Evolutionary conservation across 495 filamentous ascomycete genomes (phyloP).

Genomic region (Beverwykella pulmonaria): DNA sequence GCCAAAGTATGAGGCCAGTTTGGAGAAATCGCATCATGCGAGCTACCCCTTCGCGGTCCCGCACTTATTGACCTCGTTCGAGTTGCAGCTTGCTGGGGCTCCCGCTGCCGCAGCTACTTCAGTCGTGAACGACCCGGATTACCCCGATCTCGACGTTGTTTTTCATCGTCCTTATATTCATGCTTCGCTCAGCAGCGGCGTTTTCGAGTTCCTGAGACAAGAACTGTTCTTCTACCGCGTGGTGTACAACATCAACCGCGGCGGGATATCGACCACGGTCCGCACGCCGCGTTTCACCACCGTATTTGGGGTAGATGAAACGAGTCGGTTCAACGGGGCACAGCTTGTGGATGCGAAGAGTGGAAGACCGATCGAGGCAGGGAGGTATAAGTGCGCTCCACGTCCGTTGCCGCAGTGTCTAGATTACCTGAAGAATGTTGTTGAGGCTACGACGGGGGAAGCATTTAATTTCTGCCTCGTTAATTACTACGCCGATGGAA

Average conservation of each 20-base stretch:
- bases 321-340: conserved; percentile 46
- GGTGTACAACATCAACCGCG: conserved; percentile 66
- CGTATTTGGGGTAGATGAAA: conserved; percentile 71
- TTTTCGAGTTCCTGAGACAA: conserved; percentile 66
- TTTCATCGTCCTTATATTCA: conserved; percentile 70
- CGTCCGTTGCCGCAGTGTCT: conserved; percentile 70
- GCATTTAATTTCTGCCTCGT: conserved; percentile 74
- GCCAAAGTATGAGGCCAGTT: conserved; percentile 14
- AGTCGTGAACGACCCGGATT: conserved; percentile 55
- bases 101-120: conserved; percentile 45
- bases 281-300: conserved; percentile 72
- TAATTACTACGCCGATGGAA: conserved; percentile 72
- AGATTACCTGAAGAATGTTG: conserved; percentile 55
- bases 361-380: conserved; percentile 44
- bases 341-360: conserved; percentile 55
- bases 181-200: conserved; percentile 51
- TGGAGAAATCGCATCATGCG: conserved; percentile 50
- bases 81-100: conserved; percentile 43
- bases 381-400: conserved; percentile 60
- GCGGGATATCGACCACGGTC: conserved; percentile 58
- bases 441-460: conserved; percentile 61
- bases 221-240: conserved; percentile 74
- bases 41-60: conserved; percentile 67
- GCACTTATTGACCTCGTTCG: conserved; percentile 54
- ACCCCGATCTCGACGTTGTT: conserved; percentile 66